A percentile compares a stretch with the other conserved stretches of the same genome.
phyloP scores from a whole-genome alignment of 2,329 filamentous ascomycete genomes.

The Arthrobotrys musiformis region DNA sequence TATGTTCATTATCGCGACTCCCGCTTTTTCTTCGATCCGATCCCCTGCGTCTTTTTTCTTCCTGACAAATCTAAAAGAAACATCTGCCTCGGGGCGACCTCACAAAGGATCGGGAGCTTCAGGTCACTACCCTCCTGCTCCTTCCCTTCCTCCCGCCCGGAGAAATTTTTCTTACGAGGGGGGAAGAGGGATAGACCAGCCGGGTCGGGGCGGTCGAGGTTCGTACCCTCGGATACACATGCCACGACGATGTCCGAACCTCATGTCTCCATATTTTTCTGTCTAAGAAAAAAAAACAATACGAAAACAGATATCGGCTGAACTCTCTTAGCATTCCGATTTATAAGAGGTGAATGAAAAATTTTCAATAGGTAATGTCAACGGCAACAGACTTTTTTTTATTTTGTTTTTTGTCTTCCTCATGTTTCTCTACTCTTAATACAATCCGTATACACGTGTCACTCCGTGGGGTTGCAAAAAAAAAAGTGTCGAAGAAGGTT shows the following conservation, averaged over 20 bases:
- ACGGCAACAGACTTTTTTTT: not conserved
- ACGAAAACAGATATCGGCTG: conserved; percentile 23
- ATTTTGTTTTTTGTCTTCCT: conserved; percentile 3
- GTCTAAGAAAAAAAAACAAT: not conserved
- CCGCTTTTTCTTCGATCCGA: conserved; percentile 17
- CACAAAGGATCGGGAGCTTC: conserved; percentile 14
- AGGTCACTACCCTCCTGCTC: conserved; percentile 12
- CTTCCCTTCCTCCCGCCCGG: conserved; percentile 41
- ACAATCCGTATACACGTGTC: conserved; percentile 50
- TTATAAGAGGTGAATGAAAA: conserved; percentile 47
- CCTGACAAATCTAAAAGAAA: conserved; percentile 23
- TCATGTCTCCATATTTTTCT: not conserved
- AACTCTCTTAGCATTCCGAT: conserved; percentile 40
- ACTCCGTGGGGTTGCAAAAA: conserved; percentile 50
- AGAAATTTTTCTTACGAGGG: conserved; percentile 41
- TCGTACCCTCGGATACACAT: conserved; percentile 53
- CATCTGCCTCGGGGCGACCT: conserved; percentile 6
- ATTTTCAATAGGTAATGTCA: conserved; percentile 6
- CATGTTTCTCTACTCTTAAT: not conserved
- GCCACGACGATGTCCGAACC: conserved; percentile 19
- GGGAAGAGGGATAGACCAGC: conserved; percentile 28
- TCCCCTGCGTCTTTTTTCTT: conserved; percentile 39
- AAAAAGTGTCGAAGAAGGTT: conserved; percentile 1
- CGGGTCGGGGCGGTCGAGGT: conserved; percentile 22
- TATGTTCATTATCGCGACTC: conserved; percentile 32